phyloP scores from a whole-genome alignment of 2,329 filamentous ascomycete genomes.

The Aspergillus ochraceoroseus region DNA sequence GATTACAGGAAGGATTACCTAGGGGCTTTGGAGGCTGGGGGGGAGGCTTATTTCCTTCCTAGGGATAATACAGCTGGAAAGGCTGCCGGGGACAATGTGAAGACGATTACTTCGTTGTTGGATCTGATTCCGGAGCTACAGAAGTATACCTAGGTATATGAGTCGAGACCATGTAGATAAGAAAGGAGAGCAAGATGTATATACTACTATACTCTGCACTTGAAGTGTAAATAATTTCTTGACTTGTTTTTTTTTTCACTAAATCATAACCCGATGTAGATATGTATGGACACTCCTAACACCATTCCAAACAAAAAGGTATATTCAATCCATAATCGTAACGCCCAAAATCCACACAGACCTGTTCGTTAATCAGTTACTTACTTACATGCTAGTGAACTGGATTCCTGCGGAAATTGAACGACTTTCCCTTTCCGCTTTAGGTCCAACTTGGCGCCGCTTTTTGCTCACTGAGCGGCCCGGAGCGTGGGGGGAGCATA shows the following conservation, averaged over 20 bases:
- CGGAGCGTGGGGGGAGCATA: too few relatives aligned
- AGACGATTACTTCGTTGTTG: conserved; percentile 23
- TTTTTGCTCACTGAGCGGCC: too few relatives aligned
- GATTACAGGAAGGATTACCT: conserved; percentile 42
- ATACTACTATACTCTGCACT: too few relatives aligned
- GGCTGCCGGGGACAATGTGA: conserved; percentile 5
- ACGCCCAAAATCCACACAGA: too few relatives aligned
- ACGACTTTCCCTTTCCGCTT: too few relatives aligned
- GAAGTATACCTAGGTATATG: conserved; percentile 1
- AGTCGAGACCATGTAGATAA: conserved; percentile 4
- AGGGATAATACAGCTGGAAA: conserved; percentile 18
- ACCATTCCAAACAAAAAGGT: conserved; percentile 6
- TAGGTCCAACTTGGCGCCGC: too few relatives aligned
- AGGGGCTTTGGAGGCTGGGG: conserved; percentile 38
- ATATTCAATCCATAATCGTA: too few relatives aligned
- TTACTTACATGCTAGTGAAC: too few relatives aligned
- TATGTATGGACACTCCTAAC: conserved; percentile 5
- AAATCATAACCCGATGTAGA: not conserved
- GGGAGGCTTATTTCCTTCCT: conserved; percentile 35
- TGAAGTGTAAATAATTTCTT: conserved; percentile 1
- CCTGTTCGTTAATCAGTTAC: too few relatives aligned
- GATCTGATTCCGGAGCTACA: conserved; percentile 24
- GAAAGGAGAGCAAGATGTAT: too few relatives aligned
- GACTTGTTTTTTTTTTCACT: not conserved
- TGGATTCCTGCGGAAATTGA: too few relatives aligned